Evolutionary conservation across 1,139 yeast genomes (phyloP), one percentile per base, ranked within the genome.

Genomic region (Pichia sp.): DNA sequence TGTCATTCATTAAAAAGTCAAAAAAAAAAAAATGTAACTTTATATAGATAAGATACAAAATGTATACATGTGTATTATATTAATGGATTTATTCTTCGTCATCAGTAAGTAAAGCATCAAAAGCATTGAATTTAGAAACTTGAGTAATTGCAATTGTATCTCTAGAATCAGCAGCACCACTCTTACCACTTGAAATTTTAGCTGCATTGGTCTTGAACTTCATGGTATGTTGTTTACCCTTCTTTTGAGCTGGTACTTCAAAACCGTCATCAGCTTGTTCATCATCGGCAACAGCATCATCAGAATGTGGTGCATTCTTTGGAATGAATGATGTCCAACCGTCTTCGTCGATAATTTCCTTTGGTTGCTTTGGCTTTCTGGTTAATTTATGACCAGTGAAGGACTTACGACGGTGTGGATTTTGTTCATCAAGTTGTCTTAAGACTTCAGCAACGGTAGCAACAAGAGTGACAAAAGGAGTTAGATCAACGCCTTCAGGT

Each of bases 51-150:
- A 13, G 25, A 35, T 35, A 35, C 25, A 22, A 20, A 35, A 1
- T 35, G 38, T 35, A 35, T 35, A 35, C 29, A 32, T 7, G 43
- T 16, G 18, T 12, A 32, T 3, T 3, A 13, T 24, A 18, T 15
- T 8, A 24, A 12, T 24, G 16, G 30, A 24, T 30, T 37, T 54
- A 58, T 37, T 68, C 74, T 29, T 72, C 78, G 45, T 78, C 84
- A 40, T 80, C 88, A 52, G 72, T 80, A 42, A 77, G 84, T 62
- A 85, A 76, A 36, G 90, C 90, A 57, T 82, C 89, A 64, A 85
- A 85, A 11, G 92, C 90, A 67, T 85, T 85, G 72, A 84, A 85
- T 27, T 77, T 71, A 43, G 72, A 74, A 54, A 78, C 78, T 54
- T 78, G 85, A 57, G 82, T 77, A 56, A 82, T 87, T 39, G 86